Percentiles rank a stretch among this genome's conserved stretches.
These are phyloP conservation scores for Marasmius sp. DNA, from an alignment of 1,284 basidiomycete genomes.

Conservation along the genomic window DNA sequence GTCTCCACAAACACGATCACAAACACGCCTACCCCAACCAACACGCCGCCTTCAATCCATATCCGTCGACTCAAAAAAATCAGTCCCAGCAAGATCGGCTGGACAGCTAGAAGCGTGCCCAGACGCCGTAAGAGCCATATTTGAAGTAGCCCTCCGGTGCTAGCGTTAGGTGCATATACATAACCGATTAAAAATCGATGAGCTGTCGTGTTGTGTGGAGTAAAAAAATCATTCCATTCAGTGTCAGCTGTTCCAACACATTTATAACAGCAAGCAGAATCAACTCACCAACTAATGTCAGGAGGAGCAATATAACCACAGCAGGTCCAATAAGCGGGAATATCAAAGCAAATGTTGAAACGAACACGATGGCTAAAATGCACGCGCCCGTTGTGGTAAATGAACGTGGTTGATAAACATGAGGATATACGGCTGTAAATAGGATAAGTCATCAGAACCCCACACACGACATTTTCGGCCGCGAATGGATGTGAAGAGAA, in stretches of 20 bases:
- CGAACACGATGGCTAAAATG: conserved; percentile 69
- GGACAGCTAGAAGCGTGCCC: conserved; percentile 61
- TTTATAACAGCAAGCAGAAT: background rate
- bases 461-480: background rate
- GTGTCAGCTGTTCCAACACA: background rate
- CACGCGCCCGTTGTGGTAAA: conserved; percentile 55
- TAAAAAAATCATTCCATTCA: background rate
- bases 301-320: conserved; percentile 61
- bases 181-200: conserved; percentile 76
- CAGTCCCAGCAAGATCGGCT: conserved; percentile 73
- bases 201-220: conserved; percentile 36
- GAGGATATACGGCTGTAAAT: conserved; percentile 67
- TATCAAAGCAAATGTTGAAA: conserved; percentile 68
- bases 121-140: conserved; percentile 75
- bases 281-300: conserved; percentile 67
- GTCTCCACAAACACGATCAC: conserved; percentile 58
- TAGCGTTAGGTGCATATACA: conserved; percentile 69
- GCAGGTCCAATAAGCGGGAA: conserved; percentile 78
- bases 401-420: conserved; percentile 65
- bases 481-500: background rate
- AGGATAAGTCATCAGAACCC: background rate
- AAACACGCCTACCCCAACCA: conserved; percentile 53
- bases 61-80: conserved; percentile 64
- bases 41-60: conserved; percentile 70
- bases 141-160: conserved; percentile 70